phyloP scores from a whole-genome alignment of 176 grass and related monocot species.

The Bolboschoenus planiculmis region DNA sequence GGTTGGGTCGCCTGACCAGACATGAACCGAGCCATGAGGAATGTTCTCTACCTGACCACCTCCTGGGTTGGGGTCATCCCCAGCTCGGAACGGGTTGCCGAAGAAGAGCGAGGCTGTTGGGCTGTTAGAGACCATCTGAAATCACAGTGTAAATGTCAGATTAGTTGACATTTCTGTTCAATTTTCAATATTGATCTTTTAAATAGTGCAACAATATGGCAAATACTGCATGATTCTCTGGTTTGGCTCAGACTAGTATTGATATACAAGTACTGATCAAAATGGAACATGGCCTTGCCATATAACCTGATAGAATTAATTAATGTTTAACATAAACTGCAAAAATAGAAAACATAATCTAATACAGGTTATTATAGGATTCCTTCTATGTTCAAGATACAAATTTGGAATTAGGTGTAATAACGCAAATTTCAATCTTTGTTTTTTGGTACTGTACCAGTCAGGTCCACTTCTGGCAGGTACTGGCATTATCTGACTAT shows the following conservation, averaged over 20 bases:
- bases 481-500: too few relatives aligned
- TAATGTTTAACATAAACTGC: neutral
- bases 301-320: neutral
- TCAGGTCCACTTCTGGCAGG: too few relatives aligned
- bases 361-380: too few relatives aligned
- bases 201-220: neutral
- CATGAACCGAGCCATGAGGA: conserved; percentile 37
- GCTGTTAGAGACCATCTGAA: conserved; percentile 28
- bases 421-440: too few relatives aligned
- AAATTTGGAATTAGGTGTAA: neutral
- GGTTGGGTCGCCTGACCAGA: conserved; percentile 29
- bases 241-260: neutral
- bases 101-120: conserved; percentile 28
- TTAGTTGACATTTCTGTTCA: neutral
- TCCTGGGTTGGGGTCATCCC: conserved; percentile 21
- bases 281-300: neutral
- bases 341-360: neutral
- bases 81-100: conserved; percentile 36
- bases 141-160: neutral
- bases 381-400: neutral
- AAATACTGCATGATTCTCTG: neutral
- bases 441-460: too few relatives aligned
- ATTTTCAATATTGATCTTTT: neutral
- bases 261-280: neutral
- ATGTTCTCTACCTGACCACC: conserved; percentile 24